Conservation (phyloP, 306 rosid species). For the Begonia peltatifolia region DNA sequence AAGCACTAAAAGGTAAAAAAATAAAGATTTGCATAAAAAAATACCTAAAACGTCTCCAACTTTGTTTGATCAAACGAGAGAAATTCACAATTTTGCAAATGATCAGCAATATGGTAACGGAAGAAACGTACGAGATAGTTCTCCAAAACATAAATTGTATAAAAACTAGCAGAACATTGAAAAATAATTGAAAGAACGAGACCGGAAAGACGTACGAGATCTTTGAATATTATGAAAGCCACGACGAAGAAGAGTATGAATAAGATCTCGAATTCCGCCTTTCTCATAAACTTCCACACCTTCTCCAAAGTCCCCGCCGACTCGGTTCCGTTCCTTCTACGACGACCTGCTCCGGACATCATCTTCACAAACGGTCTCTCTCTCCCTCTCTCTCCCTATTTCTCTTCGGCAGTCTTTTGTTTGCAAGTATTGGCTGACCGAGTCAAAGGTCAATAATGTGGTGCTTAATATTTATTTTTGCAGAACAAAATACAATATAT, state of each 20-base stretch:
- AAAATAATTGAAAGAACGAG: background rate
- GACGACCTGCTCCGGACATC: conserved; percentile 22
- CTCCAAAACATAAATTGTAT: background rate
- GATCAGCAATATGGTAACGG: background rate
- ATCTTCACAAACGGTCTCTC: background rate
- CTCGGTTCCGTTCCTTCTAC: conserved; percentile 23
- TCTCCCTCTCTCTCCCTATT: too few relatives aligned
- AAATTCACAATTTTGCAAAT: background rate
- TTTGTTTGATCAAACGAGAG: background rate
- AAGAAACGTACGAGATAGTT: background rate
- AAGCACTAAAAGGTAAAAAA: background rate
- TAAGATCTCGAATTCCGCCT: conserved; percentile 85
- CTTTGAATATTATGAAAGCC: conserved; percentile 69
- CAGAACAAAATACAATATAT: too few relatives aligned
- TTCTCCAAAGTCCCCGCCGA: conserved; percentile 35
- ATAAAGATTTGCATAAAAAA: background rate
- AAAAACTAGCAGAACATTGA: background rate
- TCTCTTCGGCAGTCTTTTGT: too few relatives aligned
- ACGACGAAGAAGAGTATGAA: conserved; percentile 68
- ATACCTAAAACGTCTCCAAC: background rate
- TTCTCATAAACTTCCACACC: conserved; percentile 38
- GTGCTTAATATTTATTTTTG: too few relatives aligned
- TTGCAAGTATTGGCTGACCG: too few relatives aligned
- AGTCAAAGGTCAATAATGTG: too few relatives aligned
- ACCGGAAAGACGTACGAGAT: conserved; percentile 40